Percentiles rank a stretch among this genome's conserved stretches.
Conservation (phyloP, 2,329 filamentous ascomycete genomes). For the Fusarium sp. region DNA sequence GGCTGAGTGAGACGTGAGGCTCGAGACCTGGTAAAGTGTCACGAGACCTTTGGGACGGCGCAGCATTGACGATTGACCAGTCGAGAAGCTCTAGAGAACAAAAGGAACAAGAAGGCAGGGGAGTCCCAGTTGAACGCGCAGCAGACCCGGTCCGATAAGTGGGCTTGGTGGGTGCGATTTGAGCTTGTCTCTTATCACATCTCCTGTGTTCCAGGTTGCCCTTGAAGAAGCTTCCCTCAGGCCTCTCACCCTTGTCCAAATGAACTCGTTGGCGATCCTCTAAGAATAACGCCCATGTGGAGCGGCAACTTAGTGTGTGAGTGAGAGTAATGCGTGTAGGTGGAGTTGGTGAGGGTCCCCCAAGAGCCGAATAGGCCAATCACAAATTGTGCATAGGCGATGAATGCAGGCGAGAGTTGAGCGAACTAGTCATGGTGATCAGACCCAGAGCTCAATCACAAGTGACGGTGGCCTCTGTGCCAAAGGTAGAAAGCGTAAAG, state of each 20-base stretch:
- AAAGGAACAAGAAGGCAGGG: slow-evolving; percentile 23
- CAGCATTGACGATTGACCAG: slow-evolving; percentile 5
- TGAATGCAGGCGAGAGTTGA: slow-evolving; percentile 8
- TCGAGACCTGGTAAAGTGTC: slow-evolving; percentile 35
- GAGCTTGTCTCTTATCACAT: slow-evolving; percentile 38
- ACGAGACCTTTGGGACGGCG: slow-evolving; percentile 33
- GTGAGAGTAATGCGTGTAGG: slow-evolving; percentile 8
- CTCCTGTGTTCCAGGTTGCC: slow-evolving; percentile 6
- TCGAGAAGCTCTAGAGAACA: slow-evolving; percentile 35
- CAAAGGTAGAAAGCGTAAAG: slow-evolving; percentile 28
- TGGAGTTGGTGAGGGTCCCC: slow-evolving; percentile 17
- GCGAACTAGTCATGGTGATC: slow-evolving; percentile 32
- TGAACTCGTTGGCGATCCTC: slow-evolving; percentile 39
- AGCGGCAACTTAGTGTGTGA: slow-evolving; percentile 18
- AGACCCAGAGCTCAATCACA: slow-evolving; percentile 20
- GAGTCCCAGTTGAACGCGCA: slow-evolving; percentile 12
- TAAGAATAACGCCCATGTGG: slow-evolving; percentile 28
- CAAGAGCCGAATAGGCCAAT: slow-evolving; percentile 16
- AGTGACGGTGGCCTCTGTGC: slow-evolving; percentile 10
- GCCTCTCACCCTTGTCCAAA: slow-evolving; percentile 16
- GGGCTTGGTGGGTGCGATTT: slow-evolving; percentile 21
- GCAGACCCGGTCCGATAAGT: slow-evolving; percentile 28
- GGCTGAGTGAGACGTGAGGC: slow-evolving; percentile 30
- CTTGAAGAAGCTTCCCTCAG: neutral
- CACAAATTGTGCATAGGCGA: slow-evolving; percentile 11